Conservation (phyloP, 768 basidiomycete genomes). For the Strobilomyces dryophilus region DNA sequence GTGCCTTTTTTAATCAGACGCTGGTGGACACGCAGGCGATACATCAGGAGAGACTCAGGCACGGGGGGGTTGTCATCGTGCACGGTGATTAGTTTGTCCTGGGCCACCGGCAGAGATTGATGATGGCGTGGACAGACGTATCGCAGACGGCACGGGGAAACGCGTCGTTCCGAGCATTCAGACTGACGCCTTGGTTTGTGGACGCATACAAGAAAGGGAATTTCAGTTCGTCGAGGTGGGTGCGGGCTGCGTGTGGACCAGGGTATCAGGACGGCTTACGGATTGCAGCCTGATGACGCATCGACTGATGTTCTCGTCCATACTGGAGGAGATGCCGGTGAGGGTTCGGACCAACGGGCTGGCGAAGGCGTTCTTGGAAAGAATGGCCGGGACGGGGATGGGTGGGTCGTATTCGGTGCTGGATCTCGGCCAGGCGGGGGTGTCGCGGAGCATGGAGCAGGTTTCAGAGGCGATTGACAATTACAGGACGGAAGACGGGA, state of each 20-base stretch:
- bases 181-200: conserved; percentile 74
- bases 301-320: conserved; percentile 78
- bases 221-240: conserved; percentile 81
- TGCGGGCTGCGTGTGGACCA: background rate
- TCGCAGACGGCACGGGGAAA: conserved; percentile 78
- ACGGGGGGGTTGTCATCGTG: conserved; percentile 81
- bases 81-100: conserved; percentile 53
- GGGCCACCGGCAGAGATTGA: conserved; percentile 1
- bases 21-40: conserved; percentile 80
- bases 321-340: conserved; percentile 83
- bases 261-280: conserved; percentile 7
- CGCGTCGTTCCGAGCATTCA: conserved; percentile 86
- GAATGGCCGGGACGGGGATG: conserved; percentile 47
- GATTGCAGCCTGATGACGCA: conserved; percentile 66
- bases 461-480: conserved; percentile 81
- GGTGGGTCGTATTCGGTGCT: conserved; percentile 64
- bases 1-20: conserved; percentile 80
- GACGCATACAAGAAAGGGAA: conserved; percentile 78
- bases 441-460: conserved; percentile 76
- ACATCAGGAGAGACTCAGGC: conserved; percentile 80
- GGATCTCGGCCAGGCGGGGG: conserved; percentile 63
- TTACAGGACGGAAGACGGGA: conserved; percentile 89
- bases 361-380: conserved; percentile 72
- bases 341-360: conserved; percentile 80
- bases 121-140: conserved; percentile 49